These are phyloP conservation scores for Pythium brachiatum DNA, from an alignment of 352 stramenopile genomes.

Conservation along the genomic window DNA sequence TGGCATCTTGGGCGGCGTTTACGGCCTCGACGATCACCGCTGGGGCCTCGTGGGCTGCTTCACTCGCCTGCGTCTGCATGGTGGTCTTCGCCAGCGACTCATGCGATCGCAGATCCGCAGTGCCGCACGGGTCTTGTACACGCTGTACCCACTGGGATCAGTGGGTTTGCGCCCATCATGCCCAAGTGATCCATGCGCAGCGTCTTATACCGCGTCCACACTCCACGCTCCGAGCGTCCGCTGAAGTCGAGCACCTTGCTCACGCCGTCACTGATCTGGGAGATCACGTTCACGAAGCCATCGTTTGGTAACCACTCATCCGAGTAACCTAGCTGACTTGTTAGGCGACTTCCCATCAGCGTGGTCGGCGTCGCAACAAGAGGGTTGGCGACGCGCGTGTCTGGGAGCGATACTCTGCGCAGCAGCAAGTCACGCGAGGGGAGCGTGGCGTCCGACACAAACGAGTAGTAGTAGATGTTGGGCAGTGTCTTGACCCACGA, in stretches of 20 bases:
- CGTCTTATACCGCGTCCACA: conserved; percentile 14
- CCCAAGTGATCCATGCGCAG: background rate
- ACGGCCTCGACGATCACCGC: no score
- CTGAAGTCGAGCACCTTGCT: conserved; percentile 15
- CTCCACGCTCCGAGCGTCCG: conserved; percentile 19
- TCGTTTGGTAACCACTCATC: conserved; percentile 40
- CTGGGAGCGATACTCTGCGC: conserved; percentile 39
- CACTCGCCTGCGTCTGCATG: no score
- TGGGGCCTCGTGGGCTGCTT: no score
- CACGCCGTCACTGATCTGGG: conserved; percentile 27
- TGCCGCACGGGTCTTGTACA: no score
- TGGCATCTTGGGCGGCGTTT: no score
- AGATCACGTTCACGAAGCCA: conserved; percentile 26
- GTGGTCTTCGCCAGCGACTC: no score
- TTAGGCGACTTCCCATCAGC: conserved; percentile 39
- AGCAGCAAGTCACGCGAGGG: conserved; percentile 34
- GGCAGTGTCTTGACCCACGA: conserved; percentile 43
- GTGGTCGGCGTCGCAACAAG: conserved; percentile 33
- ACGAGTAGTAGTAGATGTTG: conserved; percentile 52
- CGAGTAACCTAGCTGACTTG: conserved; percentile 24
- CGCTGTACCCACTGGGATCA: no score
- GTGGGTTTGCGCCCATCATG: no score
- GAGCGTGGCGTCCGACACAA: conserved; percentile 43
- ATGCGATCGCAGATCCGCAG: no score
- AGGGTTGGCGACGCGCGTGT: conserved; percentile 34